Conservation (phyloP, 768 basidiomycete species). For the Flagelloscypha sp. region DNA sequence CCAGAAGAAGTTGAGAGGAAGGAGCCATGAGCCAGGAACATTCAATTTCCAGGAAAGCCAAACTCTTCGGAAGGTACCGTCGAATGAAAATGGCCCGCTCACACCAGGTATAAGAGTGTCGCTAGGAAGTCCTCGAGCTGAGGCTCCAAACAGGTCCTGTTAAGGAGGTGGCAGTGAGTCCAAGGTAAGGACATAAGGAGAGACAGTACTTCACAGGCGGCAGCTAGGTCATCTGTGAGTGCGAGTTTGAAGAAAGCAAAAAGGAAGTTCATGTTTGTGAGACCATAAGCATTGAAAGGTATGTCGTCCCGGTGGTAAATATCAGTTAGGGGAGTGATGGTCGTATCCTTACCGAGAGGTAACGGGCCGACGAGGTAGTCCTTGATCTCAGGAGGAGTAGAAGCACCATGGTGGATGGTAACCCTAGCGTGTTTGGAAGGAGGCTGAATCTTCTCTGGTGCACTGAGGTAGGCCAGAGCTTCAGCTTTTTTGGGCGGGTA, state of each 20-base stretch:
- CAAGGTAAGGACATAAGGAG: too few relatives aligned
- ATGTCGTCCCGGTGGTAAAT: constrained; percentile 46
- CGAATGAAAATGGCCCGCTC: constrained; percentile 47
- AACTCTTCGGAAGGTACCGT: constrained; percentile 48
- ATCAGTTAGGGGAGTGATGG: constrained; percentile 33
- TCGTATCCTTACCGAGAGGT: constrained; percentile 33
- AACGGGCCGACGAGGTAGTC: constrained; percentile 56
- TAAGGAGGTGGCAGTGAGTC: constrained; percentile 1
- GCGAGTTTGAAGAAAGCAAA: too few relatives aligned
- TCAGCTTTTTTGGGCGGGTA: constrained; percentile 40
- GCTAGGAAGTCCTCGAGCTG: constrained; percentile 32
- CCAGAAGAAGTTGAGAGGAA: constrained; percentile 46
- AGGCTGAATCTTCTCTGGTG: constrained; percentile 15
- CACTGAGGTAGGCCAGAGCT: constrained; percentile 38
- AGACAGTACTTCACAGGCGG: too few relatives aligned
- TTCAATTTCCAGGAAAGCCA: constrained; percentile 47
- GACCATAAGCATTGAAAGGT: constrained; percentile 45
- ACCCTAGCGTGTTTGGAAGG: constrained; percentile 39
- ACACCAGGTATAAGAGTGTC: constrained; percentile 42
- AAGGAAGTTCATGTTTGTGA: constrained; percentile 22
- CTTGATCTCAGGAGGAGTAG: constrained; percentile 31
- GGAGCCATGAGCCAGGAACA: constrained; percentile 42
- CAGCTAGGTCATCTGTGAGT: too few relatives aligned
- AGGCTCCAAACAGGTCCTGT: constrained; percentile 43
- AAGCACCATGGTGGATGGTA: constrained; percentile 42